Evolutionary conservation across 2,329 filamentous ascomycete genomes (phyloP), one percentile per base, ranked within the genome.

Genomic region (Xylariaceae sp.): DNA sequence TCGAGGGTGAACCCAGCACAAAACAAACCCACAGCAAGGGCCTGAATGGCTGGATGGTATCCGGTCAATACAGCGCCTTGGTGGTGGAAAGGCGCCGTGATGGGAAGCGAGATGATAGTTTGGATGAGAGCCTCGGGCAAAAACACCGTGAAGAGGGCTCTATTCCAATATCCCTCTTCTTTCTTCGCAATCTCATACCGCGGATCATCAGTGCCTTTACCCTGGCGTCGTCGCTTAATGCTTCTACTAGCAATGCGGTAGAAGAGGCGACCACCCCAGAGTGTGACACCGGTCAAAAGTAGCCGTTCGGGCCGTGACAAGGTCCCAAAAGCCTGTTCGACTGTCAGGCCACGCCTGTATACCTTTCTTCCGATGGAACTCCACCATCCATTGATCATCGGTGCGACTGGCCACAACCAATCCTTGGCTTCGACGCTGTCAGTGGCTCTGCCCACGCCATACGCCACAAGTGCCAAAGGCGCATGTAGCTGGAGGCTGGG

Each of bases 121-220:
- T 84, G 78, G 56, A 82, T 74, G n/a, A 79, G 71, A 1, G 82
- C 82, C 70, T 86, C 83, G 0, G 83, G 82, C 0, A 85, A 69
- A 68, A 83, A 86, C 8, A 79, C 70, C 23, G 75, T 80, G 64
- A 82, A 77, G 10, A 83, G 72, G 0, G 80, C 80, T 59, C 76
- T 78, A 66, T 80, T 81, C 83, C 84, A 86, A 72, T 84, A 86
- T 0, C 76, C 76, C 1, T 79, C 75, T 37, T 81, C 73, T 51
- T 74, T 72, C 74, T 85, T 85, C 7, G 72, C 73, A 1, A 72
- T 74, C 2, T 78, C 76, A 66, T 86, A 86, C 15, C 82, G 75
- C 0, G 80, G 74, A 65, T 86, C 82, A 55, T 87, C 83, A 34
- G 73, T 72, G n/a, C 79, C 79, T 30, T 57, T 61, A 2, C 53